Base-by-base conservation (phyloP, 1,284 basidiomycete species). In the Malassezia restricta region DNA sequence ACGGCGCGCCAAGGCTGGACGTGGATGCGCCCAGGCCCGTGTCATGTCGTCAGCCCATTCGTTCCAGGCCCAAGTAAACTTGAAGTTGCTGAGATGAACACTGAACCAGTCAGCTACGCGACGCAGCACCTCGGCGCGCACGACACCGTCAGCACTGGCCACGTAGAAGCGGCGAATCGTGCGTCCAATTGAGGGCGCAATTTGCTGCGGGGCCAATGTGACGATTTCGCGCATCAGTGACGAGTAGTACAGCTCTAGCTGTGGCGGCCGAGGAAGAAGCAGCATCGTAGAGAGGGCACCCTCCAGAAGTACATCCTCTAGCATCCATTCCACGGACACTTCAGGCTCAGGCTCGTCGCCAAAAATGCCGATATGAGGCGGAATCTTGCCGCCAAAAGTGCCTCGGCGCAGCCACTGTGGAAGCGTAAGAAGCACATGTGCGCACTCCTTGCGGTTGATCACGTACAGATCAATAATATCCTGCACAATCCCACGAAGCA, bases 21-120 rank as follows among this genome's bases (percentile, higher is more conserved):
- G 86, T 0, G 92, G 91, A 69, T 96, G 90, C 29, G 59, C 32
- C n/a, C 53, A 66, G 1, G 82, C 77, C 11, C 92, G 75, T 3
- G 77, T 73, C 11, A 94, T 76, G 74, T 95, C 91, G 1, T 85
- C 82, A n/a, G 90, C 77, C 92, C 94, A 99, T 79, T 98, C 94
- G 67, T 89, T 90, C 94, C 94, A 99, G n/a, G 91, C 89, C 94
- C 94, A 99, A 64, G 84, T 83, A 76, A 96, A 98, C 17, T 85
- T 85, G 75, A 98, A 99, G 76, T 98, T 99, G 64, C 86, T 90
- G 80, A 98, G 85, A 66, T 99, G 94, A 2, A 87, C 80, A 5
- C 87, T 82, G 66, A 96, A 95, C 94, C 94, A 98, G 62, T 94
- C 89, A 0, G 86, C 82, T 54, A 90, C 85, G 17, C 88, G 78